Evolutionary conservation across 495 filamentous ascomycete species (phyloP), one percentile per base, ranked within the genome.

Genomic region (Bryoglossum gracile): DNA sequence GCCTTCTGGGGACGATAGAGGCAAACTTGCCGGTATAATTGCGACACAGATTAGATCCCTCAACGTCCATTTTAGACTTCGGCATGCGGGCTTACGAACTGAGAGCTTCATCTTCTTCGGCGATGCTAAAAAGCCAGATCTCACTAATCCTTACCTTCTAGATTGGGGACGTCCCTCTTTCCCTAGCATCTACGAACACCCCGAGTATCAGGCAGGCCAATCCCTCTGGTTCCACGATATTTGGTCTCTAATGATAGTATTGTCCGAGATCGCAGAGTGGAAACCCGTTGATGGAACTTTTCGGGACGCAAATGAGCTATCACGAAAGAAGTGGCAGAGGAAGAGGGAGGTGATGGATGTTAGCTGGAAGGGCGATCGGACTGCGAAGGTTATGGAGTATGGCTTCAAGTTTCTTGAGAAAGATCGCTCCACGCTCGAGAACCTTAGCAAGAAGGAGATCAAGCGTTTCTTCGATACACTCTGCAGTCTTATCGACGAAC

Each of bases 111-210:
- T 44, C 22, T 44, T 44, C 41, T 28, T 44, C 22, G 22, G 22
- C 22, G 22, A 44, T 24, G 11, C 9, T 19, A 44, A 44, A 44
- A 44, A 21, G 25, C 56, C 22, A 59, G 36, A 47, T 38, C 43
- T 17, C 9, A 19, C 18, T 19, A 39, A 32, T 32, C 28, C 13
- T 32, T 32, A 32, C 13, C 13, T 32, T 32, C 13, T 32, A 32
- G 13, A 32, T 32, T 32, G 13, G 13, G 28, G 28, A 32, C 28
- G 13, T 13, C 28, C 28, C 28, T 32, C 28, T 32, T 32, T 13
- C 28, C 13, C 13, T 8, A 32, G 28, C 13, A 32, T 32, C 13
- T 32, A 32, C 13, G 13, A 32, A 8, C 13, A 32, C 28, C 28
- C 13, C 13, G 13, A 32, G 13, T 32, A 32, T 32, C 13, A 32